Evolutionary conservation across 306 rosid species (phyloP).

Genomic region (Abrus pulchellus): DNA sequence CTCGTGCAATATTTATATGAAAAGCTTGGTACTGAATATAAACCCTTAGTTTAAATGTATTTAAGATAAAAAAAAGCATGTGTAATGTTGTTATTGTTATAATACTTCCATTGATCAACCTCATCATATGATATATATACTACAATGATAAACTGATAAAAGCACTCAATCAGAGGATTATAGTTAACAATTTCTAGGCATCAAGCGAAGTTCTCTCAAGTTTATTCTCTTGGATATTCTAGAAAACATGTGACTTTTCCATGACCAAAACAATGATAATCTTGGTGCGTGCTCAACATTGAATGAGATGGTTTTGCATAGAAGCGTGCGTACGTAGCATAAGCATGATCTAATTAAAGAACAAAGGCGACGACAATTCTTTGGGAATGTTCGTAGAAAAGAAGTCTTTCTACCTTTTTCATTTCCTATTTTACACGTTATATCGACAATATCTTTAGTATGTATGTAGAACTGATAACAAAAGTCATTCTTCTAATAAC

Average conservation of each 20-base stretch:
- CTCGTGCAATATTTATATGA: too few relatives aligned
- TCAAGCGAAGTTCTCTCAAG: conserved; percentile 32
- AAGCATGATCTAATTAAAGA: conserved; percentile 8
- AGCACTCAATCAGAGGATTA: background rate
- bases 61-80: too few relatives aligned
- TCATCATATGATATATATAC: too few relatives aligned
- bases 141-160: too few relatives aligned
- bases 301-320: background rate
- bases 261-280: conserved; percentile 34
- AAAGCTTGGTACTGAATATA: too few relatives aligned
- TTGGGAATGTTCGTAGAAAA: conserved; percentile 39
- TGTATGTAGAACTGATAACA: background rate
- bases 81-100: too few relatives aligned
- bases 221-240: conserved; percentile 48
- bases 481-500: background rate
- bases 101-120: too few relatives aligned
- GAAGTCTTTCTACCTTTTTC: conserved; percentile 3
- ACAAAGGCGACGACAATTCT: background rate
- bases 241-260: conserved; percentile 22
- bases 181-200: background rate
- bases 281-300: conserved; percentile 4
- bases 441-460: background rate
- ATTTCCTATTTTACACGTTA: background rate
- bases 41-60: too few relatives aligned
- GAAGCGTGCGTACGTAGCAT: conserved; percentile 5